Evolutionary conservation across 2,329 filamentous ascomycete species (phyloP).

Genomic region (Apiospora aurea): DNA sequence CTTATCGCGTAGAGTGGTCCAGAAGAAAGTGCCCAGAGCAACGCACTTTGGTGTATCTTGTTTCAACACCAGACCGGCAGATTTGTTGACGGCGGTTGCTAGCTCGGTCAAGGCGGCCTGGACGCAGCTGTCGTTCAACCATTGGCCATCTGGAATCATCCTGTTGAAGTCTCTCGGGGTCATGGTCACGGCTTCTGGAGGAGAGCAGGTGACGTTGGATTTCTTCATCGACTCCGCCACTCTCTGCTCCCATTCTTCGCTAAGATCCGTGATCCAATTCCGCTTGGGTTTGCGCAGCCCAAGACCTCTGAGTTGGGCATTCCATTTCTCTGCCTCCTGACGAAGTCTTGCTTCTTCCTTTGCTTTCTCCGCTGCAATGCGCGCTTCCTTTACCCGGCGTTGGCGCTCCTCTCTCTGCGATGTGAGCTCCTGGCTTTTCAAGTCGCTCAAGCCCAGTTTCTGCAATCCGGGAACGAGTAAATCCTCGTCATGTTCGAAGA

Average conservation of each 20-base stretch:
- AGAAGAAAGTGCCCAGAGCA: slow-evolving; percentile 72
- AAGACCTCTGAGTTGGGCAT: slow-evolving; percentile 2
- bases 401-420: slow-evolving; percentile 6
- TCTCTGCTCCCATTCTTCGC: slow-evolving; percentile 18
- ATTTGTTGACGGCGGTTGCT: slow-evolving; percentile 63
- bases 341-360: slow-evolving; percentile 15
- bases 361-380: slow-evolving; percentile 9
- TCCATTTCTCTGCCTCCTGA: slow-evolving; percentile 3
- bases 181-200: slow-evolving; percentile 58
- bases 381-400: background rate
- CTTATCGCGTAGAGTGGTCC: slow-evolving; percentile 57
- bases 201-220: slow-evolving; percentile 19
- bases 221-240: background rate
- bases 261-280: slow-evolving; percentile 19
- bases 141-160: slow-evolving; percentile 62
- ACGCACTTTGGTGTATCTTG: slow-evolving; percentile 64
- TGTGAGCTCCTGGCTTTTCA: background rate
- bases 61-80: slow-evolving; percentile 58
- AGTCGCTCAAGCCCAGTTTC: background rate
- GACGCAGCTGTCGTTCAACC: slow-evolving; percentile 82
- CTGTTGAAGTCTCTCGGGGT: slow-evolving; percentile 67
- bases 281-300: slow-evolving; percentile 19
- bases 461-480: background rate
- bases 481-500: slow-evolving; percentile 6
- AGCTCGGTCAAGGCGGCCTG: slow-evolving; percentile 71